These are phyloP conservation scores for Neofusicoccum sp. DNA, from an alignment of 2,329 filamentous ascomycete species.

Conservation along the genomic window DNA sequence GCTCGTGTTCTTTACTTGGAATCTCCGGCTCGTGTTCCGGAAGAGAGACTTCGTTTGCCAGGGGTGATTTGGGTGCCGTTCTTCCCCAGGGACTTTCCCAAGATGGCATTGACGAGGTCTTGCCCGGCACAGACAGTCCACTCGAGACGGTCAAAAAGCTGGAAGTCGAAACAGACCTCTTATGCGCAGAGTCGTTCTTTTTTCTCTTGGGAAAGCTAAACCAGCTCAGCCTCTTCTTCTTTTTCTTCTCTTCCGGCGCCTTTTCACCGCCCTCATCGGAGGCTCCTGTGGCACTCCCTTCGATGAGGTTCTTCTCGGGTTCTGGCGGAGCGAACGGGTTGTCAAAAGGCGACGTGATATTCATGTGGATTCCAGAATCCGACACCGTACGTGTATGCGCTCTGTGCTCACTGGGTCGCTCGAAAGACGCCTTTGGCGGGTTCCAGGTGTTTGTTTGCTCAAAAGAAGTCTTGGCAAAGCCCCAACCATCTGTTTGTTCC, in stretches of 20 bases:
- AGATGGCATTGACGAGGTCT: neutral
- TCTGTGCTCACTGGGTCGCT: neutral
- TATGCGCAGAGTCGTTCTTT: slow-evolving; percentile 6
- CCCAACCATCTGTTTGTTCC: neutral
- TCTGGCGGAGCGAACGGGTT: slow-evolving; percentile 4
- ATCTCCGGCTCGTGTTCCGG: slow-evolving; percentile 12
- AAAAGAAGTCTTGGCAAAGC: neutral
- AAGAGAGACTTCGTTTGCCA: neutral
- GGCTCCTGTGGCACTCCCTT: neutral
- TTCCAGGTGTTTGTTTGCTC: neutral
- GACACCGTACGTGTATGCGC: slow-evolving; percentile 1
- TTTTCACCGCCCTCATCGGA: neutral
- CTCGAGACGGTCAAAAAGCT: slow-evolving; percentile 1
- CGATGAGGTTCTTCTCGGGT: neutral
- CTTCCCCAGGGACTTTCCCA: slow-evolving; percentile 8
- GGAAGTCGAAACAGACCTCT: slow-evolving; percentile 10
- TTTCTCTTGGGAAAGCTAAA: slow-evolving; percentile 4
- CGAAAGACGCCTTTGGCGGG: neutral
- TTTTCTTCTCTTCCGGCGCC: neutral
- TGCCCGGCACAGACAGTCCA: neutral
- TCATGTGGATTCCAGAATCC: neutral
- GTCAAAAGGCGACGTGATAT: slow-evolving; percentile 2
- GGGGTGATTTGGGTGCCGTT: slow-evolving; percentile 5
- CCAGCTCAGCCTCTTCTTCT: slow-evolving; percentile 15
- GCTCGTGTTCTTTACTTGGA: slow-evolving; percentile 11